Evolutionary conservation across 768 basidiomycete species (phyloP).

Genomic region (Paxillus rubicundulus): DNA sequence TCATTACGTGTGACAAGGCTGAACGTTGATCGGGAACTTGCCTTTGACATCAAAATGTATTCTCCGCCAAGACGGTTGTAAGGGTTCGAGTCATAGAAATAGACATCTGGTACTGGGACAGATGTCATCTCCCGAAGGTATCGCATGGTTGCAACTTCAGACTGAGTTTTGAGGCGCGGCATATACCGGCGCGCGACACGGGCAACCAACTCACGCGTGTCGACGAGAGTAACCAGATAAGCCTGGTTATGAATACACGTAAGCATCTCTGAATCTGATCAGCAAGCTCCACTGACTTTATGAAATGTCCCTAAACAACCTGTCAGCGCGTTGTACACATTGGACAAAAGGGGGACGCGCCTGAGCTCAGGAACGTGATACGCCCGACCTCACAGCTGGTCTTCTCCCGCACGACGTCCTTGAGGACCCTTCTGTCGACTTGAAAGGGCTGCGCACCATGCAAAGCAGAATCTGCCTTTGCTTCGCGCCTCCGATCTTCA

Average conservation of each 20-base stretch:
- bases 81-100: constrained; percentile 78
- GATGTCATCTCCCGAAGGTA: constrained; percentile 69
- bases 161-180: constrained; percentile 83
- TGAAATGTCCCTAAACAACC: constrained; percentile 72
- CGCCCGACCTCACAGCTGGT: constrained; percentile 63
- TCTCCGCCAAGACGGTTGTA: constrained; percentile 83
- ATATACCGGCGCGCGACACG: constrained; percentile 83
- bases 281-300: constrained; percentile 48
- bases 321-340: constrained; percentile 7
- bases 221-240: constrained; percentile 67
- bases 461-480: constrained; percentile 57
- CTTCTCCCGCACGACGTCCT: constrained; percentile 74
- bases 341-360: constrained; percentile 40
- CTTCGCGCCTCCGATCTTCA: constrained; percentile 64
- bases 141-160: constrained; percentile 83
- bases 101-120: constrained; percentile 73
- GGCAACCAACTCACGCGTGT: constrained; percentile 64
- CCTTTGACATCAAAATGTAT: constrained; percentile 86
- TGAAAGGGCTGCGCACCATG: constrained; percentile 68
- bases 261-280: constrained; percentile 1
- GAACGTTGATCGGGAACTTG: constrained; percentile 29
- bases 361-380: constrained; percentile 73
- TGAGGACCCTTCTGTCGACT: constrained; percentile 71
- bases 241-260: constrained; percentile 44
- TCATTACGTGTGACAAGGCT: neutral